These are phyloP conservation scores for Suillus luteus DNA, from an alignment of 768 basidiomycete species.

Conservation along the genomic window DNA sequence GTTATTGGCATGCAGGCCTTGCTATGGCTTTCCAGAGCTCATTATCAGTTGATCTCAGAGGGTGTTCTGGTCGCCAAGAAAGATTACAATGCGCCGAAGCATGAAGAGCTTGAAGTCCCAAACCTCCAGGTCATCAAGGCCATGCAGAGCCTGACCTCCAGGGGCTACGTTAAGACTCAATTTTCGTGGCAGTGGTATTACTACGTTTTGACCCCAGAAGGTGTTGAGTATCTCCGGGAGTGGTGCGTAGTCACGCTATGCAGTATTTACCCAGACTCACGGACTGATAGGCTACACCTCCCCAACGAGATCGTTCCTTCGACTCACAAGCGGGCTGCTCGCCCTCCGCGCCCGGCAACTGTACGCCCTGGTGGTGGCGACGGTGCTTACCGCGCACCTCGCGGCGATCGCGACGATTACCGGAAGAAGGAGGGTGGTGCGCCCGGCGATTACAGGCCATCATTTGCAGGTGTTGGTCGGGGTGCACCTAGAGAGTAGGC, in stretches of 20 bases:
- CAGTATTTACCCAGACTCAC: neutral
- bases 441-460: constrained; percentile 86
- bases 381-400: constrained; percentile 84
- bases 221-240: constrained; percentile 95
- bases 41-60: constrained; percentile 52
- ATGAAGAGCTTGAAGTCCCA: constrained; percentile 82
- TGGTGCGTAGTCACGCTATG: constrained; percentile 44
- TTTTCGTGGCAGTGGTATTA: constrained; percentile 99
- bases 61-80: constrained; percentile 99
- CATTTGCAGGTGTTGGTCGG: constrained; percentile 87
- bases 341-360: constrained; percentile 80
- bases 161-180: constrained; percentile 95
- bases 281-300: constrained; percentile 75
- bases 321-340: constrained; percentile 96
- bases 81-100: constrained; percentile 96
- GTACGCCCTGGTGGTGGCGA: constrained; percentile 70
- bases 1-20: constrained; percentile 27
- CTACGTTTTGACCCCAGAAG: constrained; percentile 95
- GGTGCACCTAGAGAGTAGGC: constrained; percentile 74
- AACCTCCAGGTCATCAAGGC: constrained; percentile 75
- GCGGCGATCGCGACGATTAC: constrained; percentile 90
- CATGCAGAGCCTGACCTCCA: constrained; percentile 67
- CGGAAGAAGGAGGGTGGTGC: constrained; percentile 85
- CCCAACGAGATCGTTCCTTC: constrained; percentile 94
- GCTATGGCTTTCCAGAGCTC: constrained; percentile 2